Evolutionary conservation across 2,329 filamentous ascomycete genomes (phyloP), one percentile per base, ranked within the genome.

Genomic region (Cladosporium sp.): DNA sequence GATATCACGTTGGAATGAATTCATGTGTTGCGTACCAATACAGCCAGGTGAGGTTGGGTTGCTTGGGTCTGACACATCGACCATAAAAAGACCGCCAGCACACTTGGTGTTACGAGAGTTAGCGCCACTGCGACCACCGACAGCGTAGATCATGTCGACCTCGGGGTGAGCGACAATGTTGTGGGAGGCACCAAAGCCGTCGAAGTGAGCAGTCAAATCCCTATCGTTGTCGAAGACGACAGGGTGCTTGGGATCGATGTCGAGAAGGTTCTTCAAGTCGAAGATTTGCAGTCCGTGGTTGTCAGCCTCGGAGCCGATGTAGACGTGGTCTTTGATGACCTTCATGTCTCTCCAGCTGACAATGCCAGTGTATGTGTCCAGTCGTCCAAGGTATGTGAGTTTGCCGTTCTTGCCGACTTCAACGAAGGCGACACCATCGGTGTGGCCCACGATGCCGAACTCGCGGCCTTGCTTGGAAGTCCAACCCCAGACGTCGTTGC

Each of bases 51-150:
- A 82, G 14, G 78, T 82, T 7, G 85, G 83, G 66, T 85, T 86
- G 14, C 81, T 75, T 14, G 84, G 80, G 69, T 87, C 81, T 4
- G 79, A 80, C 34, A 88, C 79, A 73, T 88, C 84, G 69, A 88
- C 84, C 78, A 87, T 86, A 76, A 86, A 86, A 59, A 88, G 78
- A 12, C 86, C 86, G 11, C 82, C 81, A 30, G 76, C 78, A 79
- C 86, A 87, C 21, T 74, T 71, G 68, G 74, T 74, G 21, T 80
- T 78, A 44, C 80, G 75, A 1, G 81, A 81, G 65, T 76, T 71
- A 3, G 78, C 72, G 28, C 73, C 73, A 55, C 32, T 41, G 21
- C 61, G 36, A 3, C 61, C 61, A 47, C 81, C 82, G 44, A 84
- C 82, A 62, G 79, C 81, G 69, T 81, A 82, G 69, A 74, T 72